Conservation (phyloP, 345 rosid species). For the Brassica incana region DNA sequence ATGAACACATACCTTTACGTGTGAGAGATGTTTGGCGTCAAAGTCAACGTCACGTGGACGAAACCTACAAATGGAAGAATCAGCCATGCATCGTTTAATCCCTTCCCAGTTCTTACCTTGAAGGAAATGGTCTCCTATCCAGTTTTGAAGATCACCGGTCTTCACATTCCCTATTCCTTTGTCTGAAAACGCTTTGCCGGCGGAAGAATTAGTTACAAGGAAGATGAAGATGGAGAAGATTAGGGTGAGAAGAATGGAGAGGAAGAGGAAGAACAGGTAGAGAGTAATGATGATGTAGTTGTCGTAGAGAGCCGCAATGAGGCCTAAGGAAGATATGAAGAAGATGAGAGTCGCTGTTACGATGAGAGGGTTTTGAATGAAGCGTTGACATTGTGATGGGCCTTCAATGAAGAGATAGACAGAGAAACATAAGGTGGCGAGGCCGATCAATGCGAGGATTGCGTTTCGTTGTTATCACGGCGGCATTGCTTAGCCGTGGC, state of each 20-base stretch:
- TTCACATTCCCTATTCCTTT: conserved; percentile 29
- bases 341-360: conserved; percentile 32
- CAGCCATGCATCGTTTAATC: conserved; percentile 37
- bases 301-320: conserved; percentile 36
- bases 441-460: conserved; percentile 34
- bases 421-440: conserved; percentile 33
- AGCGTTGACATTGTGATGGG: conserved; percentile 38
- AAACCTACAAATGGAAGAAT: conserved; percentile 33
- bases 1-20: conserved; percentile 30
- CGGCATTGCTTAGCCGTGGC: conserved; percentile 42
- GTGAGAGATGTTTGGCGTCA: conserved; percentile 36
- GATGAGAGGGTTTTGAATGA: conserved; percentile 38
- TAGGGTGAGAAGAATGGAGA: conserved; percentile 35
- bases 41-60: conserved; percentile 29
- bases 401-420: conserved; percentile 32
- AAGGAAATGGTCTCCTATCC: conserved; percentile 33
- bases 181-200: conserved; percentile 37
- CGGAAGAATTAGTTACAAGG: conserved; percentile 33
- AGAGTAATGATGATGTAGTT: conserved; percentile 37
- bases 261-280: conserved; percentile 36
- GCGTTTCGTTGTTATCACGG: conserved; percentile 39
- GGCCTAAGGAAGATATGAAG: conserved; percentile 39
- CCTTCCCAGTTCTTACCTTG: conserved; percentile 41
- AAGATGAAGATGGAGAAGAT: conserved; percentile 33
- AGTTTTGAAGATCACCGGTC: conserved; percentile 28